phyloP scores from a whole-genome alignment of 2,329 filamentous ascomycete species.

The Cadophora malorum region DNA sequence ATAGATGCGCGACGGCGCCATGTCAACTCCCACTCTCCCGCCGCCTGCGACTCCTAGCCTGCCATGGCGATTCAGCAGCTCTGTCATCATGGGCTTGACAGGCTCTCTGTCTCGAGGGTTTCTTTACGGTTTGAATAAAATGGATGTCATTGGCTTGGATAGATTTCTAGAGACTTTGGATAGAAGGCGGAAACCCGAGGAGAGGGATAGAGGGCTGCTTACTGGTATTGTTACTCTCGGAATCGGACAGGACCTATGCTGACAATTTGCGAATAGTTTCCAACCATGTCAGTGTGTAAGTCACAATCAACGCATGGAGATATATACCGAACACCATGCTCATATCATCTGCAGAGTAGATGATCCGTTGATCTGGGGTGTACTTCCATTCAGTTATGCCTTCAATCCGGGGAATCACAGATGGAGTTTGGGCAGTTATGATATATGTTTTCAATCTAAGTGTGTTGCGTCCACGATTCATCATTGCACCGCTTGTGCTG shows the following conservation, averaged over 20 bases:
- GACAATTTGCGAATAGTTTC: conserved; percentile 63
- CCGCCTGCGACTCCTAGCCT: conserved; percentile 46
- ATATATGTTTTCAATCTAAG: conserved; percentile 93
- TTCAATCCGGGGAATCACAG: conserved; percentile 77
- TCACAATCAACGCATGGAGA: conserved; percentile 43
- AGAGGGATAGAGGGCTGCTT: conserved; percentile 77
- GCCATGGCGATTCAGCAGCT: conserved; percentile 76
- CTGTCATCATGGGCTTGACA: conserved; percentile 75
- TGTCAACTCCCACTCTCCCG: conserved; percentile 30
- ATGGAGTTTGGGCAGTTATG: conserved; percentile 91
- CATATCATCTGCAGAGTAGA: conserved; percentile 69
- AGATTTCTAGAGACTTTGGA: conserved; percentile 79
- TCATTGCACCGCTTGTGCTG: background rate
- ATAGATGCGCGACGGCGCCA: conserved; percentile 34
- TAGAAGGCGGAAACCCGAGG: conserved; percentile 68
- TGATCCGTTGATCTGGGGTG: conserved; percentile 93
- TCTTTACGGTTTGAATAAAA: conserved; percentile 73
- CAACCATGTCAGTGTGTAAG: conserved; percentile 89
- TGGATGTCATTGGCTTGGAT: conserved; percentile 79
- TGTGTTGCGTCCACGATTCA: conserved; percentile 46
- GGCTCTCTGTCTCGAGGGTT: conserved; percentile 76
- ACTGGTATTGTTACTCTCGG: conserved; percentile 63
- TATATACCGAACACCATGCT: conserved; percentile 7
- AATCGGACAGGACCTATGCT: conserved; percentile 16
- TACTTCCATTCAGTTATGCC: conserved; percentile 76